Base-by-base conservation (phyloP, 768 basidiomycete species). In the Thelephora aurantiotincta region DNA sequence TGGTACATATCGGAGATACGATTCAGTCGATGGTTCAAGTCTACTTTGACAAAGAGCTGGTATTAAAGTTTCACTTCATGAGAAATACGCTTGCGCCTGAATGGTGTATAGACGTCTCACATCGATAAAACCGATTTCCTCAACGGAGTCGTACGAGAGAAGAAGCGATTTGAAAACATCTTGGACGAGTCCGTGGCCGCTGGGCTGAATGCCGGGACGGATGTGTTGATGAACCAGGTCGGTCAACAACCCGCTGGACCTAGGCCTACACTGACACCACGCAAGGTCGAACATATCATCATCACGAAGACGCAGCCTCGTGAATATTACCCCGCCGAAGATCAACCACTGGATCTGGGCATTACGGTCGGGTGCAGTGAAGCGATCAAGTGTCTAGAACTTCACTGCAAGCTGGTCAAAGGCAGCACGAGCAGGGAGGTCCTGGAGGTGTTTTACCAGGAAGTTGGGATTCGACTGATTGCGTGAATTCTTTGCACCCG, bases 1-100 rank as follows among this genome's bases (percentile, higher is more conserved):
- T 98, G 19, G 94, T 94, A 0, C 96, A 98, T 65, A 70, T 98
- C 13, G 96, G 92, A 1, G 94, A 99, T 59, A 99, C 89, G 13
- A 97, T 98, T 38, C 90, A 94, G 63, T 89, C 82, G 14, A 97
- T 98, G 80, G 79, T 96, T 5, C 92, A 99, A 55, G 96, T 97
- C 1, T 99, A 93, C 62, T 99, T 94, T 58, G 96, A 98, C 59
- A 93, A 93, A 58, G 94, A 96, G 56, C 67, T 98, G 65, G 89
- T 86, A 51, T 20, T 80, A 60, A 5, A 3, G 1, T 11, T n/a
- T 18, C 3, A 37, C 44, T 13, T 22, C 16, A 19, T 41, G 38
- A 14, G 41, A 50, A 35, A 16, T 48, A 22, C 41, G n/a, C 23
- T 43, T 26, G 19, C 37, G 23, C 33, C 48, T 44, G 12, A 38